Evolutionary conservation across 208 protist genomes (phyloP).

Genomic region (Leishmania mexicana): DNA sequence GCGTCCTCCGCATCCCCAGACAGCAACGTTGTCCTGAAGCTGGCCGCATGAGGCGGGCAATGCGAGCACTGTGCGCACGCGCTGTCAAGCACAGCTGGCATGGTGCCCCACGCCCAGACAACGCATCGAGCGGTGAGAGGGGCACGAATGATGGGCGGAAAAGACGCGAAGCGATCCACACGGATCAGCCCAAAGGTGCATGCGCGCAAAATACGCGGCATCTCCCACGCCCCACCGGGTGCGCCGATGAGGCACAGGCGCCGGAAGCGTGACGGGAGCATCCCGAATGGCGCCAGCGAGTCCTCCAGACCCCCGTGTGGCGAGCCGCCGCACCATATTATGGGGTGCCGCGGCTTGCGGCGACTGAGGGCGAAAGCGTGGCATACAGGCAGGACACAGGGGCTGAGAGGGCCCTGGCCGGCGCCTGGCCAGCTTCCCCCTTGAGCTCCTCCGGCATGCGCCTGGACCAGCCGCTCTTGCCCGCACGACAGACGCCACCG

Average conservation of each 20-base stretch:
- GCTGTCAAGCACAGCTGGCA: background rate
- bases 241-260: no score
- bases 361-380: background rate
- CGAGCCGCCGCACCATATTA: background rate
- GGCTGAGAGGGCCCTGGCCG: no score
- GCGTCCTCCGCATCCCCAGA: no score
- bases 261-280: background rate
- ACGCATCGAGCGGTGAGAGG: background rate
- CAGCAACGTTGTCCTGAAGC: no score
- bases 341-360: background rate
- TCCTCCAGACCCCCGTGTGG: background rate
- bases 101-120: background rate
- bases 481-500: no score
- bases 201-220: background rate
- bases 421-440: no score
- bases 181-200: background rate
- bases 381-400: no score
- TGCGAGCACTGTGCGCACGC: no score
- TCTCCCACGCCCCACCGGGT: no score
- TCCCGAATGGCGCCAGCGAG: background rate
- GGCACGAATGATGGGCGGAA: background rate
- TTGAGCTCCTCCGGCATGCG: background rate
- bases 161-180: background rate
- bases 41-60: no score
- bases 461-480: background rate